These are phyloP conservation scores for Ganoderma meredithae DNA, from an alignment of 1,284 basidiomycete species.

Conservation along the genomic window DNA sequence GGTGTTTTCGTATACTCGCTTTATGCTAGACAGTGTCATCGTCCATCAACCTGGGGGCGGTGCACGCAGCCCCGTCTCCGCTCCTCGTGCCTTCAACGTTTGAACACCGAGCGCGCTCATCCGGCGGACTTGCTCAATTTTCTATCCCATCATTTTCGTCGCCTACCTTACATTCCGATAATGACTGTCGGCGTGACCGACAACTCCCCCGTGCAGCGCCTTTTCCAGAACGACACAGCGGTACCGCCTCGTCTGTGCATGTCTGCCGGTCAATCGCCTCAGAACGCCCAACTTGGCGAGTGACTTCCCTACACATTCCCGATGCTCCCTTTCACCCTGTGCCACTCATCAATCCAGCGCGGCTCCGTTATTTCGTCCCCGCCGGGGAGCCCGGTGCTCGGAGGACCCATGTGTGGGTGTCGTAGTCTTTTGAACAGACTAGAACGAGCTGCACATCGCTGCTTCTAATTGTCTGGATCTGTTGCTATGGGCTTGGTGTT, in stretches of 20 bases:
- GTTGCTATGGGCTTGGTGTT: conserved; percentile 13
- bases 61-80: conserved; percentile 15
- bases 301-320: background rate
- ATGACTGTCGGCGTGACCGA: background rate
- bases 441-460: background rate
- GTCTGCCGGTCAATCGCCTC: background rate
- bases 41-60: conserved; percentile 11
- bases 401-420: background rate
- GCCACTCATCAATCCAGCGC: conserved; percentile 10
- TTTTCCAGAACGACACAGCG: background rate
- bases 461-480: conserved; percentile 1
- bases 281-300: background rate
- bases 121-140: conserved; percentile 7
- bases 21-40: background rate
- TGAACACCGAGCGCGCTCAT: conserved; percentile 15
- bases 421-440: conserved; percentile 3
- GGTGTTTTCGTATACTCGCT: background rate
- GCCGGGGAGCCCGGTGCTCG: background rate
- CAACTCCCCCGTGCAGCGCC: background rate
- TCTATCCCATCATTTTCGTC: background rate
- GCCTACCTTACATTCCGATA: background rate
- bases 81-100: conserved; percentile 4
- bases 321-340: conserved; percentile 4
- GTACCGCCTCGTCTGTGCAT: background rate
- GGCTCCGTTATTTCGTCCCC: conserved; percentile 5